Conservation (phyloP, 2,329 filamentous ascomycete species). For the Sporothrix inflata region DNA sequence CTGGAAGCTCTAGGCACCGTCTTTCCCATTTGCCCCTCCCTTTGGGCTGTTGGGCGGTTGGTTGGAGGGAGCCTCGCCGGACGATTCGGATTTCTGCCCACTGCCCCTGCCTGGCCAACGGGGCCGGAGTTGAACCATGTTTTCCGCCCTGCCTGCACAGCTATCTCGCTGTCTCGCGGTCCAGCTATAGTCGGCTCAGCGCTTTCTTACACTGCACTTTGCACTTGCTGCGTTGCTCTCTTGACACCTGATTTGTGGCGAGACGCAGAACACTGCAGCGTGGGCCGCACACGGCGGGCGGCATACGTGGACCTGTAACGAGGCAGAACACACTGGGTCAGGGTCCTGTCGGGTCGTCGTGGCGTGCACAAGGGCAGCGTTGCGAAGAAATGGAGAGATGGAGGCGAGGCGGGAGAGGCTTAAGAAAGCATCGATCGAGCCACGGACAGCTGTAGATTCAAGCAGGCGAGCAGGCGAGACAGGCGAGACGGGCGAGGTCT, state of each 20-base stretch:
- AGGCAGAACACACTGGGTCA: neutral
- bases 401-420: neutral
- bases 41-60: neutral
- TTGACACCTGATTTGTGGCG: constrained; percentile 17
- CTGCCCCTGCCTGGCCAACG: neutral
- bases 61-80: neutral
- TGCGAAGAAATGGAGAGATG: neutral
- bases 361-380: neutral
- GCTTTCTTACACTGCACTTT: neutral
- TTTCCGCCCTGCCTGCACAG: neutral
- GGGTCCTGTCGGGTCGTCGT: neutral
- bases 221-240: neutral
- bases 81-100: neutral
- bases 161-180: neutral
- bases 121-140: neutral
- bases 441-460: neutral
- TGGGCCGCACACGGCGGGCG: neutral
- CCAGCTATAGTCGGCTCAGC: too few species aligned
- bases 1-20: neutral
- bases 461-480: neutral
- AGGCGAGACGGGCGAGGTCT: neutral
- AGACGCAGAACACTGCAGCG: neutral
- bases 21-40: neutral
- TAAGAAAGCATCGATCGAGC: neutral
- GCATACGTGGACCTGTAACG: constrained; percentile 19